These are phyloP conservation scores for Pilasporangium apinafurcum DNA, from an alignment of 352 stramenopile species.

Conservation along the genomic window DNA sequence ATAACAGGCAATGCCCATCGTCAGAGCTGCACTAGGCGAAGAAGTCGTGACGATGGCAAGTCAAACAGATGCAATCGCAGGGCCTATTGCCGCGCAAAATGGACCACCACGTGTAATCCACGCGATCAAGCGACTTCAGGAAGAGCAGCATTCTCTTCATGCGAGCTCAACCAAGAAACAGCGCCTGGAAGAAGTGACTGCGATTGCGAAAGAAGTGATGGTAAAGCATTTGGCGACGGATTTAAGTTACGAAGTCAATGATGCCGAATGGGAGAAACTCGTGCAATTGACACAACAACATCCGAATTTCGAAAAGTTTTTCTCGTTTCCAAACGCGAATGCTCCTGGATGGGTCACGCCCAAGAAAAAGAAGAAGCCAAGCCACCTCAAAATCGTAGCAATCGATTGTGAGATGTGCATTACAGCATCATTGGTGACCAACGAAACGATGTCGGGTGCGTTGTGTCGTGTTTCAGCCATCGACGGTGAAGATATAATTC, in stretches of 20 bases:
- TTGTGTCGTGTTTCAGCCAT: conserved; percentile 80
- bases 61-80: conserved; percentile 8
- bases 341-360: conserved; percentile 49
- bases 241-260: conserved; percentile 44
- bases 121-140: too few species aligned
- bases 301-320: conserved; percentile 50
- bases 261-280: conserved; percentile 63
- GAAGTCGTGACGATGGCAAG: background rate
- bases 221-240: conserved; percentile 45
- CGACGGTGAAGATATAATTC: conserved; percentile 71
- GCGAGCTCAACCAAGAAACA: conserved; percentile 52
- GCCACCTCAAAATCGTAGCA: conserved; percentile 62
- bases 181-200: conserved; percentile 46
- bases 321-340: conserved; percentile 34
- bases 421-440: conserved; percentile 18
- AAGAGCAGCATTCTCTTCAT: conserved; percentile 5
- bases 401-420: conserved; percentile 88
- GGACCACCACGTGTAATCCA: background rate
- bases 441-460: conserved; percentile 38
- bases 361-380: conserved; percentile 52
- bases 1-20: background rate
- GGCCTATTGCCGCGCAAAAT: background rate
- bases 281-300: conserved; percentile 59
- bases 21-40: background rate
- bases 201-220: conserved; percentile 70